Evolutionary conservation across 2,329 filamentous ascomycete genomes (phyloP).

Genomic region (Purpureocillium lavendulum): DNA sequence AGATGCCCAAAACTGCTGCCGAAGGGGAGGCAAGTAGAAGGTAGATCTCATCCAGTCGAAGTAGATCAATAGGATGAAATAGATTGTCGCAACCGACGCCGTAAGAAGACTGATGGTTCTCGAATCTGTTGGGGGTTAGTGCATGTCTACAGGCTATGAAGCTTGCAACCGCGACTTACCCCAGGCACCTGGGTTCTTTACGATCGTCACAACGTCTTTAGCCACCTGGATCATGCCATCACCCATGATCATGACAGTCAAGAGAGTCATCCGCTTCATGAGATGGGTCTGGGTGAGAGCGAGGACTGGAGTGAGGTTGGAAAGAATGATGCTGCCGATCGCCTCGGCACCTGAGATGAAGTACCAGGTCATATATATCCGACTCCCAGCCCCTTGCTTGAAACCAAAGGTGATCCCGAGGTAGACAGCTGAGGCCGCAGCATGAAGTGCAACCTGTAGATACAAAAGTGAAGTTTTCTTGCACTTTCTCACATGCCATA

Average conservation of each 20-base stretch:
- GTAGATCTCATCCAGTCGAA: slow-evolving; percentile 59
- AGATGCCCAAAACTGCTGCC: slow-evolving; percentile 50
- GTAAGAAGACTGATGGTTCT: slow-evolving; percentile 31
- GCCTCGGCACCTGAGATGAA: slow-evolving; percentile 45
- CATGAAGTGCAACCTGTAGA: slow-evolving; percentile 25
- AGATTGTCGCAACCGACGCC: slow-evolving; percentile 29
- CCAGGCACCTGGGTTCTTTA: slow-evolving; percentile 31
- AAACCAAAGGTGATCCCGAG: slow-evolving; percentile 33
- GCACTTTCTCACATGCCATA: slow-evolving; percentile 33
- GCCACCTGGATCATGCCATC: slow-evolving; percentile 55
- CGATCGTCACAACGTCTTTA: slow-evolving; percentile 41
- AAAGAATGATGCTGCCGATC: slow-evolving; percentile 40
- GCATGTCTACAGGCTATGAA: too few relatives aligned
- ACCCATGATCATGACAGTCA: slow-evolving; percentile 59
- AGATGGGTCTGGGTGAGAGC: slow-evolving; percentile 55
- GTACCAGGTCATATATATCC: slow-evolving; percentile 40
- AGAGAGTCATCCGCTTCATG: slow-evolving; percentile 53
- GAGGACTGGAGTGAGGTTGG: slow-evolving; percentile 45
- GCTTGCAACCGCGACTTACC: slow-evolving; percentile 23
- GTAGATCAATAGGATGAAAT: slow-evolving; percentile 37
- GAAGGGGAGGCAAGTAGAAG: slow-evolving; percentile 41
- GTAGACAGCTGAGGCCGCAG: slow-evolving; percentile 27
- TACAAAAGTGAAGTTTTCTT: slow-evolving; percentile 24
- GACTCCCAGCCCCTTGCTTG: slow-evolving; percentile 17
- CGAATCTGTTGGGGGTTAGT: slow-evolving; percentile 15